A percentile compares a stretch with the other conserved stretches of the same genome.
These are phyloP conservation scores for Tilletiaria anomala DNA, from an alignment of 1,284 basidiomycete genomes.

Conservation along the genomic window DNA sequence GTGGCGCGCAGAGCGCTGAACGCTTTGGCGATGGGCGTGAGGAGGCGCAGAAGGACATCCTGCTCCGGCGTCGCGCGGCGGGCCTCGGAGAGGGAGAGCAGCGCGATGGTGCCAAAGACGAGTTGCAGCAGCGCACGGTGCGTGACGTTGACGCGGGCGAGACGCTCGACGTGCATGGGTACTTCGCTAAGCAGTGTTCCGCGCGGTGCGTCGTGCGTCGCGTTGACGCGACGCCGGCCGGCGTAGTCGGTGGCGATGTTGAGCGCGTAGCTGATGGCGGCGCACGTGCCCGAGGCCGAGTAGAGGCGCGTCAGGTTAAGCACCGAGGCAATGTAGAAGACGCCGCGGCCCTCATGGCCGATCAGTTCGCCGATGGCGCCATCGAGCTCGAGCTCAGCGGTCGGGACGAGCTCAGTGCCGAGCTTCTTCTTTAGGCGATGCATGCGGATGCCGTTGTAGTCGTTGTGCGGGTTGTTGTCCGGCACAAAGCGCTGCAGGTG, in stretches of 20 bases:
- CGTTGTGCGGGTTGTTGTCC: slow-evolving; percentile 5
- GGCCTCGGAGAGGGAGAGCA: slow-evolving; percentile 42
- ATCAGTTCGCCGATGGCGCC: slow-evolving; percentile 54
- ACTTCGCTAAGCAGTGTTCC: slow-evolving; percentile 44
- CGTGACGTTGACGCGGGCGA: slow-evolving; percentile 49
- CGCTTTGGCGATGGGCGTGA: slow-evolving; percentile 59
- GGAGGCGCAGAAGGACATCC: slow-evolving; percentile 48
- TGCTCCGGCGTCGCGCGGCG: slow-evolving; percentile 47
- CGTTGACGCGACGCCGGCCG: slow-evolving; percentile 46
- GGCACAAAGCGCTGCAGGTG: neutral
- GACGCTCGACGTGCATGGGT: slow-evolving; percentile 46
- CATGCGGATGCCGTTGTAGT: slow-evolving; percentile 55
- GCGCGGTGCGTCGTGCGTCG: slow-evolving; percentile 6
- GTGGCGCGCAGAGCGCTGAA: slow-evolving; percentile 55
- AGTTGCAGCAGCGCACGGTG: slow-evolving; percentile 57
- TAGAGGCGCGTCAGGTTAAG: slow-evolving; percentile 63
- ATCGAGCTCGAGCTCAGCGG: slow-evolving; percentile 58
- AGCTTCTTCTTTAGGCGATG: slow-evolving; percentile 64
- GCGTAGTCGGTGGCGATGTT: slow-evolving; percentile 54
- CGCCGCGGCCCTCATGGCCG: slow-evolving; percentile 52
- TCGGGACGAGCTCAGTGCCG: slow-evolving; percentile 60
- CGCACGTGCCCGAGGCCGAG: slow-evolving; percentile 50
- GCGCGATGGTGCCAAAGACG: too few species aligned
- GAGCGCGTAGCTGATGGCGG: slow-evolving; percentile 52
- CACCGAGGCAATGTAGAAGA: slow-evolving; percentile 55